phyloP scores from a whole-genome alignment of 2,329 filamentous ascomycete species.

The Fusarium napiforme region DNA sequence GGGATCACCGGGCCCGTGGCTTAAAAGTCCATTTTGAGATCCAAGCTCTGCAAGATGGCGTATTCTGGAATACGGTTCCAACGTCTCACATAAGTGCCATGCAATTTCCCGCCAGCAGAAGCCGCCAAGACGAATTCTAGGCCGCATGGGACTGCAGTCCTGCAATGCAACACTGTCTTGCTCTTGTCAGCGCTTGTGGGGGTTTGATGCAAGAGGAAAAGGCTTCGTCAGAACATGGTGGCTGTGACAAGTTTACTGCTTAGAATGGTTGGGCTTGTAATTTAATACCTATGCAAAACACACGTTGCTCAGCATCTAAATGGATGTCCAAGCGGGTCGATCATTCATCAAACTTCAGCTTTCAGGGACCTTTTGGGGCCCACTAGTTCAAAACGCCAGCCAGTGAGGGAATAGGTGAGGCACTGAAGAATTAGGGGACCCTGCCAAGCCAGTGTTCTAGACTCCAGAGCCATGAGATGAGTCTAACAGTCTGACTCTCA shows the following conservation, averaged over 20 bases:
- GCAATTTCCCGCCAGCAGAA: slow-evolving; percentile 18
- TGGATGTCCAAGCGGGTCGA: slow-evolving; percentile 21
- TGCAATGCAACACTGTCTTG: slow-evolving; percentile 13
- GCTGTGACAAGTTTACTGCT: background rate
- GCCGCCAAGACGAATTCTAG: slow-evolving; percentile 2
- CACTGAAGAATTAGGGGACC: slow-evolving; percentile 14
- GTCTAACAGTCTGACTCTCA: background rate
- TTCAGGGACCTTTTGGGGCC: background rate
- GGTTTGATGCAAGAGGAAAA: background rate
- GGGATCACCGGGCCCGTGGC: slow-evolving; percentile 2
- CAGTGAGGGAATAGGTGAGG: background rate
- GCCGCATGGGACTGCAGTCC: background rate
- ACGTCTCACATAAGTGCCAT: slow-evolving; percentile 6
- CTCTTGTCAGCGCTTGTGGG: slow-evolving; percentile 3
- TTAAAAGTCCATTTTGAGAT: slow-evolving; percentile 13
- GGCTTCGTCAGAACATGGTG: background rate
- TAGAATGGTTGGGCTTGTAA: background rate
- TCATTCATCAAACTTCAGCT: slow-evolving; percentile 10
- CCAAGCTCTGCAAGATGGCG: slow-evolving; percentile 14
- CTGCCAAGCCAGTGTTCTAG: slow-evolving; percentile 36
- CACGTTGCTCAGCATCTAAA: background rate
- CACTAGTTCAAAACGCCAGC: slow-evolving; percentile 20
- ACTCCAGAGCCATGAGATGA: slow-evolving; percentile 4
- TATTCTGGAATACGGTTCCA: slow-evolving; percentile 28
- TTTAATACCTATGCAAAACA: slow-evolving; percentile 16